phyloP scores from a whole-genome alignment of 2,329 filamentous ascomycete genomes.

The Hymenoscyphus salicellus region DNA sequence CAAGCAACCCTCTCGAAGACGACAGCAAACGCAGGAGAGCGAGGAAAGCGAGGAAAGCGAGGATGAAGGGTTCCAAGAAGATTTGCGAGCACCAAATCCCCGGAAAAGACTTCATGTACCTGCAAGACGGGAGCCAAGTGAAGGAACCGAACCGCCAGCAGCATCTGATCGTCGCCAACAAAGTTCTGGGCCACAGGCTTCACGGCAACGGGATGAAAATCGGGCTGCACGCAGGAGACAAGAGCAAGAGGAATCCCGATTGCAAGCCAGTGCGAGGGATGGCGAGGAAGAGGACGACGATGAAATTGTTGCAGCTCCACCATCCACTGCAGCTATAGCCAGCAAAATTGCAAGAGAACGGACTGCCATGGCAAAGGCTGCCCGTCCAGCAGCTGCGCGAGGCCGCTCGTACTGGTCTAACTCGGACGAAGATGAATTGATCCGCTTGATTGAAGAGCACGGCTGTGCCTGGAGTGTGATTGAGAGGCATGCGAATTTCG shows the following conservation, averaged over 20 bases:
- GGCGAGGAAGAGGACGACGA: slow-evolving; percentile 11
- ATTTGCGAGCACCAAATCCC: slow-evolving; percentile 23
- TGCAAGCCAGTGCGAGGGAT: slow-evolving; percentile 5
- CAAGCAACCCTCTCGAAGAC: neutral
- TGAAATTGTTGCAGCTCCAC: slow-evolving; percentile 8
- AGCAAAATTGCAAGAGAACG: slow-evolving; percentile 8
- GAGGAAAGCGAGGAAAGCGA: slow-evolving; percentile 28
- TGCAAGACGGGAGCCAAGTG: neutral
- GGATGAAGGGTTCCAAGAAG: slow-evolving; percentile 28
- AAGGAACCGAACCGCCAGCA: neutral
- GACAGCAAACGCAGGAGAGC: slow-evolving; percentile 16
- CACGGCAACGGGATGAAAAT: slow-evolving; percentile 3
- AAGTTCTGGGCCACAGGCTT: neutral
- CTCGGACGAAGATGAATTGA: slow-evolving; percentile 43
- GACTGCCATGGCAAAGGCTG: neutral
- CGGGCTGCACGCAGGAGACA: slow-evolving; percentile 16
- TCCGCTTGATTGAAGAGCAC: slow-evolving; percentile 46
- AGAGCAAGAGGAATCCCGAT: slow-evolving; percentile 1
- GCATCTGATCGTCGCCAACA: slow-evolving; percentile 5
- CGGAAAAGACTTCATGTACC: slow-evolving; percentile 14
- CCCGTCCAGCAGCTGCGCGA: slow-evolving; percentile 7
- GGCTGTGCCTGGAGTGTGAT: slow-evolving; percentile 50
- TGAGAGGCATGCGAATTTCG: slow-evolving; percentile 35
- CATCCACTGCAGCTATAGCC: slow-evolving; percentile 16
- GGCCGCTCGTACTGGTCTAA: slow-evolving; percentile 37